These are phyloP conservation scores for Suillus clintonianus DNA, from an alignment of 768 basidiomycete genomes.

Conservation along the genomic window DNA sequence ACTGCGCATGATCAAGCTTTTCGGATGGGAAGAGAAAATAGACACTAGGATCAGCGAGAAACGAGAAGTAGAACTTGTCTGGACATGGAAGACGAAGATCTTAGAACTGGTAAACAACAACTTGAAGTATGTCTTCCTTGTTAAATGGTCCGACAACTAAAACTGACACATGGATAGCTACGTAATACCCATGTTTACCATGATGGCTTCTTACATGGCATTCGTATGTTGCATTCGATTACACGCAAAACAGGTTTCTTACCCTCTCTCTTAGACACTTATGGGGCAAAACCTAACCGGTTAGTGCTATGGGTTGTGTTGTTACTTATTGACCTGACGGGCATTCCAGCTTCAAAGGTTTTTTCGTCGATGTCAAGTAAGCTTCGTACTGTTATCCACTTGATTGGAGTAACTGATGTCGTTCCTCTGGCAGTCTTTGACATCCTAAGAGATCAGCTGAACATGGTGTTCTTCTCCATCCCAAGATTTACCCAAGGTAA, in stretches of 20 bases:
- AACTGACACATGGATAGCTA: slow-evolving; percentile 38
- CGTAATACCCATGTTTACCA: slow-evolving; percentile 61
- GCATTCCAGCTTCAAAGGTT: slow-evolving; percentile 32
- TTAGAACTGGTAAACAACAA: slow-evolving; percentile 45
- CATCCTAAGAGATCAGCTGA: slow-evolving; percentile 54
- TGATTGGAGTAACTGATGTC: not conserved
- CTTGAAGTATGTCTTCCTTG: slow-evolving; percentile 9
- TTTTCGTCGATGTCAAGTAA: slow-evolving; percentile 40
- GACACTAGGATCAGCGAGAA: slow-evolving; percentile 52
- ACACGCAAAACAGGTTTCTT: not conserved
- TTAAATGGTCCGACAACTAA: not conserved
- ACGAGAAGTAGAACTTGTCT: slow-evolving; percentile 60
- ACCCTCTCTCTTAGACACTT: slow-evolving; percentile 9
- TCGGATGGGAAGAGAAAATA: slow-evolving; percentile 66
- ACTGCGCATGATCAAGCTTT: slow-evolving; percentile 72
- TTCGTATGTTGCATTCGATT: slow-evolving; percentile 43
- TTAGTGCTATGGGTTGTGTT: not conserved
- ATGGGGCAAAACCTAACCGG: slow-evolving; percentile 14
- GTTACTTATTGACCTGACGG: slow-evolving; percentile 4
- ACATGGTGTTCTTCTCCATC: slow-evolving; percentile 31
- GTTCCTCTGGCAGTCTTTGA: slow-evolving; percentile 50
- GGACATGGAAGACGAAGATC: slow-evolving; percentile 54
- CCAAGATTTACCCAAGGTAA: slow-evolving; percentile 28
- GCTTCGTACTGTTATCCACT: not conserved
- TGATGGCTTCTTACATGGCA: slow-evolving; percentile 63